Conservation (phyloP, 768 basidiomycete genomes). For the Asterophora parasitica region DNA sequence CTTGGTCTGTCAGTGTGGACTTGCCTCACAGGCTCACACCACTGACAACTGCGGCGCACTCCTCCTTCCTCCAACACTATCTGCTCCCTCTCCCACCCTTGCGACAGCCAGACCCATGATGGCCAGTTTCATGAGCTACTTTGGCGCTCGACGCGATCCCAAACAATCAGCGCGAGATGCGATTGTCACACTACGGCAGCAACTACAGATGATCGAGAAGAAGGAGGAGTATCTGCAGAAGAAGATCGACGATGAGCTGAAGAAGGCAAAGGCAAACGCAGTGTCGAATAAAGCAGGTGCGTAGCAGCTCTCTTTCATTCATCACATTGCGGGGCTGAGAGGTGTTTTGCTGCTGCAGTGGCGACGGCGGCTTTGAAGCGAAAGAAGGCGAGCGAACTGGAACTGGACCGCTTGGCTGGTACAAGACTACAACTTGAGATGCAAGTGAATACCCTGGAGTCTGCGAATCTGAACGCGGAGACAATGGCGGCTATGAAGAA, state of each 20-base stretch:
- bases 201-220: slow-evolving; percentile 97
- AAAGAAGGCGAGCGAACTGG: slow-evolving; percentile 86
- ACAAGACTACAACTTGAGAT: slow-evolving; percentile 90
- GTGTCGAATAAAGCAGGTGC: slow-evolving; percentile 89
- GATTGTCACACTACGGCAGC: slow-evolving; percentile 88
- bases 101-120: slow-evolving; percentile 41
- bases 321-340: slow-evolving; percentile 1
- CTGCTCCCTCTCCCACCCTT: slow-evolving; percentile 8
- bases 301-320: slow-evolving; percentile 27
- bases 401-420: slow-evolving; percentile 81
- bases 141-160: slow-evolving; percentile 77
- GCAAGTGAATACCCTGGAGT: slow-evolving; percentile 95
- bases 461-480: slow-evolving; percentile 96
- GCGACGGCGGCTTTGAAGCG: slow-evolving; percentile 87
- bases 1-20: too few species aligned
- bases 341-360: slow-evolving; percentile 39
- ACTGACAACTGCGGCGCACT: slow-evolving; percentile 12
- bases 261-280: slow-evolving; percentile 90
- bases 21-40: too few species aligned
- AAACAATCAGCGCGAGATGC: slow-evolving; percentile 87
- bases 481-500: slow-evolving; percentile 98
- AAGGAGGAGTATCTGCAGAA: slow-evolving; percentile 96
- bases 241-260: slow-evolving; percentile 92
- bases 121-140: slow-evolving; percentile 82
- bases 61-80: slow-evolving; percentile 10